phyloP scores from a whole-genome alignment of 768 basidiomycete species.

The Nidula microcarpa region DNA sequence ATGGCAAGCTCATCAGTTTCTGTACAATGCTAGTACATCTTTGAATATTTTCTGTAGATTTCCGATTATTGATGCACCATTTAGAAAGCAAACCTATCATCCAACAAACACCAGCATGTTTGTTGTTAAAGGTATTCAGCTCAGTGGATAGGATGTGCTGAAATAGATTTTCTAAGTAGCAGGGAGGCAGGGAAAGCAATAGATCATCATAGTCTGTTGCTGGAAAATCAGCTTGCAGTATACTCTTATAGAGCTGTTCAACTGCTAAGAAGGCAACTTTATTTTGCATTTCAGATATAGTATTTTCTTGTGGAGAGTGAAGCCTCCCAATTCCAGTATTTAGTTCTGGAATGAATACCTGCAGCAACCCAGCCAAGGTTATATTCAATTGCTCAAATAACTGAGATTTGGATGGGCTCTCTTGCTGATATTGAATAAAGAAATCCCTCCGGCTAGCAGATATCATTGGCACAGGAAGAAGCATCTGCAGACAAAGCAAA shows the following conservation, averaged over 20 bases:
- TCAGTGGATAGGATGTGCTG: background rate
- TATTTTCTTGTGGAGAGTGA: background rate
- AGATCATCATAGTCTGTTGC: background rate
- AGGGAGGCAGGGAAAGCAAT: background rate
- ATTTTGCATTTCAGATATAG: background rate
- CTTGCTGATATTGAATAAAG: conserved; percentile 5
- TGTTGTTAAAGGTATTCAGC: background rate
- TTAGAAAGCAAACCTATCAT: background rate
- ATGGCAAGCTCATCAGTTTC: background rate
- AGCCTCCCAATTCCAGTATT: background rate
- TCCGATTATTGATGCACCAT: background rate
- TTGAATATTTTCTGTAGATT: background rate
- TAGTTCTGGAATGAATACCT: conserved; percentile 5
- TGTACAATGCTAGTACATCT: background rate
- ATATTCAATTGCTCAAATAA: conserved; percentile 7
- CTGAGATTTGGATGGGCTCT: conserved; percentile 4
- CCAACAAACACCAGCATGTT: background rate
- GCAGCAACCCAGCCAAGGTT: conserved; percentile 5
- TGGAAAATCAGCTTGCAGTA: background rate
- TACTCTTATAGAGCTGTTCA: background rate
- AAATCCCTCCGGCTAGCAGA: conserved; percentile 1
- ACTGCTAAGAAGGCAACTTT: background rate
- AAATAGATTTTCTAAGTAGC: background rate
- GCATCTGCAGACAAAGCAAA: conserved; percentile 9
- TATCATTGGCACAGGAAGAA: conserved; percentile 3